These are phyloP conservation scores for Auriscalpium vulgare DNA, from an alignment of 768 basidiomycete species.

Conservation along the genomic window DNA sequence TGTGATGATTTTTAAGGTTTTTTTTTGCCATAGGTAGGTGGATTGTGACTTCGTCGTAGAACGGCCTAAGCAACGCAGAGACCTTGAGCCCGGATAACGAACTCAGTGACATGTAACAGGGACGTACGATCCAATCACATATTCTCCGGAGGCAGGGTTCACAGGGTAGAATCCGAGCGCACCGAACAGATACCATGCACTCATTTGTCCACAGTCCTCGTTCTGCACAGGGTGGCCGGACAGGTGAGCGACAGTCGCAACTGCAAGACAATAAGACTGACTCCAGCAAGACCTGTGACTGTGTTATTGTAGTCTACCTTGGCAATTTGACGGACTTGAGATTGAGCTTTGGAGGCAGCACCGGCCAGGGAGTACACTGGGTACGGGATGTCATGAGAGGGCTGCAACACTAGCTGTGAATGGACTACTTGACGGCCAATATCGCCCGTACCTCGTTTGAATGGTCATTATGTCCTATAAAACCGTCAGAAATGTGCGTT, in stretches of 20 bases:
- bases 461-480: slow-evolving; percentile 64
- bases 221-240: slow-evolving; percentile 37
- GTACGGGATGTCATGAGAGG: slow-evolving; percentile 83
- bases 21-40: slow-evolving; percentile 36
- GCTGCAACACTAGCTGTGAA: slow-evolving; percentile 29
- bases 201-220: slow-evolving; percentile 89
- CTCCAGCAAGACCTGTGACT: slow-evolving; percentile 64
- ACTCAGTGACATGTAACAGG: background rate
- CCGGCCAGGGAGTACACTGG: slow-evolving; percentile 69
- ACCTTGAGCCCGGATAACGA: background rate
- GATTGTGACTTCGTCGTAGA: slow-evolving; percentile 48
- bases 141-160: slow-evolving; percentile 69
- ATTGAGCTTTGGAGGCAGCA: slow-evolving; percentile 63
- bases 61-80: slow-evolving; percentile 27
- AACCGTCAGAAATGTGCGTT: background rate
- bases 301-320: slow-evolving; percentile 57
- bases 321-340: slow-evolving; percentile 63
- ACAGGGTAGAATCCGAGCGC: slow-evolving; percentile 83
- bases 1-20: slow-evolving; percentile 44
- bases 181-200: slow-evolving; percentile 80
- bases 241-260: background rate
- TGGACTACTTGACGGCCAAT: background rate
- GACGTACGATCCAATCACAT: slow-evolving; percentile 66
- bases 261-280: slow-evolving; percentile 22
- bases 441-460: slow-evolving; percentile 58